Evolutionary conservation across 2,329 filamentous ascomycete species (phyloP), one percentile per base, ranked within the genome.

Genomic region (Penicillium sp.): DNA sequence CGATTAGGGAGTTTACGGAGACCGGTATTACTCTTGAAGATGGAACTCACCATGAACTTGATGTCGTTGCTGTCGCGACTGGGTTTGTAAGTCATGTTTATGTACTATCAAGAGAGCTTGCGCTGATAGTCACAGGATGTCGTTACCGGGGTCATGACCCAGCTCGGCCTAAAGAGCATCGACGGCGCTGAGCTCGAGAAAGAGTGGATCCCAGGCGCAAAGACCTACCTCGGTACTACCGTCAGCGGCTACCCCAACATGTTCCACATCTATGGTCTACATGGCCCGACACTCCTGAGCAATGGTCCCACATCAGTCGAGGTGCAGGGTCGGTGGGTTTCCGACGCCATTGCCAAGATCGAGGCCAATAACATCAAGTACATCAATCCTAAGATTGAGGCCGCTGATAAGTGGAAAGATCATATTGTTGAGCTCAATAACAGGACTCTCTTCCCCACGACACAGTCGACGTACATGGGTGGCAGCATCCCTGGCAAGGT

Each of bases 241-340:
- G 70, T 76, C 16, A 60, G 70, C 11, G 71, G 72, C 4, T 80
- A 78, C 58, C 77, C 78, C 0, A 82, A 82, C 49, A 72, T 81
- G 68, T 80, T 82, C 69, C 77, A 78, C 54, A 65, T 80, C 46
- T 85, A 84, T 63, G 83, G 83, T 0, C 73, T 78, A 0, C 83
- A 86, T n/a, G 80, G 74, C 0, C 83, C 83, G 0, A 85, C 82
- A 0, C 75, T 82, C 0, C 71, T 85, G 5, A 69, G 75, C 63
- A 87, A 86, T 60, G 84, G 83, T 0, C 84, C 84, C 0, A 77
- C 78, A 0, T 77, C 74, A 1, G 77, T 81, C 8, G 81, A 85
- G 58, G 63, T 82, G 1, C 84, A 87, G 61, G 83, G 82, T 2
- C 72, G 80, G 0, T 86, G 81, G 82, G 80, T 85, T 52, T 70